These are phyloP conservation scores for Botrytis fragariae DNA, from an alignment of 2,329 filamentous ascomycete species.

Conservation along the genomic window DNA sequence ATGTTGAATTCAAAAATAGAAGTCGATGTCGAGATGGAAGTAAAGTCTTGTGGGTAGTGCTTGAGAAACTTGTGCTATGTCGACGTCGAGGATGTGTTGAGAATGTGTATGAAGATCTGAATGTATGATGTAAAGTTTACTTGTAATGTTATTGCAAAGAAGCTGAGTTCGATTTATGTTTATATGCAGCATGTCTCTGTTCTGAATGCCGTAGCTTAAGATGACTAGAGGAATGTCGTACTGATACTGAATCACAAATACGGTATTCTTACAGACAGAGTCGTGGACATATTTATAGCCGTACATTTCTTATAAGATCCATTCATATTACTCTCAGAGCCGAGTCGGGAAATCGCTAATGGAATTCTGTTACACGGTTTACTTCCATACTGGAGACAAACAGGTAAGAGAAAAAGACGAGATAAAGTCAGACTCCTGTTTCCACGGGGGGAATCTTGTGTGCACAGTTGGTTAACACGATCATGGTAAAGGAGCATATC, in stretches of 20 bases:
- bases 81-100: not conserved
- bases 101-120: too few relatives aligned
- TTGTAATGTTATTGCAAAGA: not conserved
- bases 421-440: too few relatives aligned
- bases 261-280: not conserved
- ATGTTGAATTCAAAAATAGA: not conserved
- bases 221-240: not conserved
- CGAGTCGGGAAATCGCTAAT: too few relatives aligned
- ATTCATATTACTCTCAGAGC: too few relatives aligned
- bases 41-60: not conserved
- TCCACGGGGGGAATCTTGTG: too few relatives aligned
- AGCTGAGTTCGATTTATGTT: rapidly evolving
- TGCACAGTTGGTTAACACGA: too few relatives aligned
- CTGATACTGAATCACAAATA: not conserved
- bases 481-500: too few relatives aligned
- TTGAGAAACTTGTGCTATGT: not conserved
- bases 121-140: not conserved
- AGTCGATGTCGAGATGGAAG: not conserved
- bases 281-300: not conserved
- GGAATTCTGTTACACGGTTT: too few relatives aligned
- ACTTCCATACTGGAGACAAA: too few relatives aligned
- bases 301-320: not conserved
- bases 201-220: rapidly evolving
- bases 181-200: not conserved
- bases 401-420: too few relatives aligned